Evolutionary conservation across 345 rosid genomes (phyloP).

Genomic region (Salix koriyanagi): DNA sequence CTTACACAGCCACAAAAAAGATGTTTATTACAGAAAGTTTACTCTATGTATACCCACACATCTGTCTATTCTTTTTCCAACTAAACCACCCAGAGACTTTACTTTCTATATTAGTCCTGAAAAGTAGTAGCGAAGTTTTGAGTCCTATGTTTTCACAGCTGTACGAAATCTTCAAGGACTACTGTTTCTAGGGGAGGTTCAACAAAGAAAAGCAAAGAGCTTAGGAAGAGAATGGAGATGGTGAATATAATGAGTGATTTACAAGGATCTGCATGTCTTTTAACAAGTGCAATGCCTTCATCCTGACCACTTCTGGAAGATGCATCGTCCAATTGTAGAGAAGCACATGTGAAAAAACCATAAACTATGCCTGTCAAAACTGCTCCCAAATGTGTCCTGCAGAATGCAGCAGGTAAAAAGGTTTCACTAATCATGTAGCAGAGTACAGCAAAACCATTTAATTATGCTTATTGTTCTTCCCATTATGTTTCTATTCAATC

Average conservation of each 20-base stretch:
- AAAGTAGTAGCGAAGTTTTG: no score
- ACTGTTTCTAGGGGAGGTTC: conserved; percentile 53
- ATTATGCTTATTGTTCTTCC: no score
- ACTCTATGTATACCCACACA: not conserved
- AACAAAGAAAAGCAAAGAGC: conserved; percentile 41
- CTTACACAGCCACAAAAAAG: not conserved
- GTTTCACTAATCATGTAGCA: not conserved
- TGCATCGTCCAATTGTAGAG: conserved; percentile 52
- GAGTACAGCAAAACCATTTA: no score
- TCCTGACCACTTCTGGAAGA: conserved; percentile 45
- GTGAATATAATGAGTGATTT: conserved; percentile 56
- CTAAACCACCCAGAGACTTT: no score
- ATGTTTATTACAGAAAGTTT: not conserved
- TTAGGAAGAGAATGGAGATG: conserved; percentile 35
- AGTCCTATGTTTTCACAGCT: not conserved
- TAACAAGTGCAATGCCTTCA: conserved; percentile 47
- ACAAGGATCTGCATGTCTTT: conserved; percentile 44
- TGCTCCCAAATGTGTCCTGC: conserved; percentile 83
- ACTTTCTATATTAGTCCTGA: no score
- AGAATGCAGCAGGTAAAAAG: not conserved
- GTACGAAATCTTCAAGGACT: conserved; percentile 24
- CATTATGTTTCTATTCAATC: no score
- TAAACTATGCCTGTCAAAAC: conserved; percentile 52
- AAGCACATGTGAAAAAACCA: conserved; percentile 61
- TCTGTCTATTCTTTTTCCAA: no score